These are phyloP conservation scores for Trametes meyenii DNA, from an alignment of 768 basidiomycete genomes.

Conservation along the genomic window DNA sequence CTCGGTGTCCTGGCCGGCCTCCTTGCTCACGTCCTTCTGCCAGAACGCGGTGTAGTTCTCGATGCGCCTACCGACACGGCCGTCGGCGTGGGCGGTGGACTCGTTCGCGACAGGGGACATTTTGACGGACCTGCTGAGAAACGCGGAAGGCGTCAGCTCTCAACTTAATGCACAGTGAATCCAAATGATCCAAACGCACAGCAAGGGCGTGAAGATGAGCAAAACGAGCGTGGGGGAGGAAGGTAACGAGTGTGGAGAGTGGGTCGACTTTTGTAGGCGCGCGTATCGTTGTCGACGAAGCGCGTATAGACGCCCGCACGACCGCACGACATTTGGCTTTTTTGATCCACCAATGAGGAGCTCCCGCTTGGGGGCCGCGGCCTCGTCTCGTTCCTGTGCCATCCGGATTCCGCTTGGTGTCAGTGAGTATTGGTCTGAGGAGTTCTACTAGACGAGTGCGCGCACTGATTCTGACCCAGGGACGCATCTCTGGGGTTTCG, in stretches of 20 bases:
- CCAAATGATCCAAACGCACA: conserved; percentile 3
- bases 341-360: not conserved
- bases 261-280: conserved; percentile 23
- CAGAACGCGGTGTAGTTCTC: conserved; percentile 90
- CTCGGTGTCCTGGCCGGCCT: conserved; percentile 64
- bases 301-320: not conserved
- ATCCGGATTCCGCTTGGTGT: no score
- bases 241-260: conserved; percentile 5
- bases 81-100: conserved; percentile 32
- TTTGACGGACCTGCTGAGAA: conserved; percentile 1
- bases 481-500: no score
- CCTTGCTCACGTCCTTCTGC: conserved; percentile 78
- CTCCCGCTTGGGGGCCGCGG: no score
- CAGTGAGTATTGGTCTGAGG: no score
- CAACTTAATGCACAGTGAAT: not conserved
- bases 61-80: conserved; percentile 58
- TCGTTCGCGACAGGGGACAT: conserved; percentile 22
- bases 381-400: no score
- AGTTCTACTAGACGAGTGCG: no score
- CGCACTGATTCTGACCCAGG: no score
- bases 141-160: not conserved
- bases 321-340: conserved; percentile 17
- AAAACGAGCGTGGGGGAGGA: conserved; percentile 5
- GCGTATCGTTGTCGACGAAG: not conserved
- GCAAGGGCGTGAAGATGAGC: not conserved